Evolutionary conservation across 1,284 basidiomycete species (phyloP), one percentile per base, ranked within the genome.

Genomic region (Tylopilus sp.): DNA sequence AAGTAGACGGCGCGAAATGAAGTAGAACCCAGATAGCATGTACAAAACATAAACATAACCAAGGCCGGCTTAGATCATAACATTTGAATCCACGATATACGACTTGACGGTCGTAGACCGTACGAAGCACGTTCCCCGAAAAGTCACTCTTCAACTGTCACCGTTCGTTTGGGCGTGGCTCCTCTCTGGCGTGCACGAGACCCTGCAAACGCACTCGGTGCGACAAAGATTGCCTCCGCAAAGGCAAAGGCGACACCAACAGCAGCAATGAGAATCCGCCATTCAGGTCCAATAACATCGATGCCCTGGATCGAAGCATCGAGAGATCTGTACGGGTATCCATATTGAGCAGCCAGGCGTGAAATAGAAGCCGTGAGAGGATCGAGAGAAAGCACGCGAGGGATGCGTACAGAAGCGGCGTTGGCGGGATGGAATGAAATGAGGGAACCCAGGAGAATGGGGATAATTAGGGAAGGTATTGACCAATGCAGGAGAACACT

Each of bases 161-260:
- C 46, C 3, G 44, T 44, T 31, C 63, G 61, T 43, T 59, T 60
- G 4, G 66, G 48, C 15, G 65, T 63, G 12, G 48, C 19, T 25
- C 43, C 66, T 29, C 59, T 55, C 26, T 42, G 55, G 36, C 64
- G 64, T 12, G 39, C 38, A 41, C 64, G 66, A n/a, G 58, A 58
- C 41, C 68, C 63, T 13, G 63, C 55, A 43, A 60, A 67, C 13
- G 66, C 64, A n/a, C 56, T 37, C 18, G 67, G 64, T 11, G 64
- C 64, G 9, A 38, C 23, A 29, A 58, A 69, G 48, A 84, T 75
- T 0, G 76, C 78, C 59, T 85, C 82, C 2, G 81, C 77, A 55
- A 83, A 81, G 1, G 82, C 76, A 59, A 84, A 82, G 0, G 79
- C 79, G 13, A 81, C 71, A 4, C 73, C 70, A 29, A 84, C 64